phyloP scores from a whole-genome alignment of 805 yeast species.

The Ogataea methylovora region DNA sequence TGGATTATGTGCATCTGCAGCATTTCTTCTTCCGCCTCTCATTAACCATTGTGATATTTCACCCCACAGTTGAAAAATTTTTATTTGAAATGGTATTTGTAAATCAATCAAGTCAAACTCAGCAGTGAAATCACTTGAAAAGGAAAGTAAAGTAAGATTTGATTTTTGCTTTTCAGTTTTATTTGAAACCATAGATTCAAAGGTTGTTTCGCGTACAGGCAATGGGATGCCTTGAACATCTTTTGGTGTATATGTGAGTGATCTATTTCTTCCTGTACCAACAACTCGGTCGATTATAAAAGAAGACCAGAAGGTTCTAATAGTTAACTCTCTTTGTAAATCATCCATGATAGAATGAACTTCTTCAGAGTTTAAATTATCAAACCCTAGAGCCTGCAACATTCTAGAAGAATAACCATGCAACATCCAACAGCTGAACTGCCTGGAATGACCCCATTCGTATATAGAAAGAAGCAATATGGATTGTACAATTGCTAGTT shows the following conservation, averaged over 20 bases:
- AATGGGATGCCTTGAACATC: slow-evolving; percentile 3
- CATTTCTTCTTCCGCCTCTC: slow-evolving; percentile 4
- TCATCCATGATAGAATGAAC: not conserved
- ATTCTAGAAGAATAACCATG: slow-evolving; percentile 5
- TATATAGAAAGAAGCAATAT: slow-evolving; percentile 3
- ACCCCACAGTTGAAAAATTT: slow-evolving; percentile 6
- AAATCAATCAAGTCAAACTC: slow-evolving; percentile 1
- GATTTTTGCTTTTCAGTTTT: too few species aligned
- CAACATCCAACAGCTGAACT: slow-evolving; percentile 7
- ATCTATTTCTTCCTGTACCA: slow-evolving; percentile 5
- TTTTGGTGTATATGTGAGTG: slow-evolving; percentile 1
- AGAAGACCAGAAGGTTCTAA: slow-evolving; percentile 7
- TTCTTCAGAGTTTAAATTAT: not conserved
- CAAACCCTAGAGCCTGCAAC: slow-evolving; percentile 5
- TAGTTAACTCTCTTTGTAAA: slow-evolving; percentile 2
- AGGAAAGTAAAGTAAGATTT: too few species aligned
- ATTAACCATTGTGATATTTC: slow-evolving; percentile 4
- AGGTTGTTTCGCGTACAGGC: slow-evolving; percentile 3
- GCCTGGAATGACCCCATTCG: slow-evolving; percentile 5
- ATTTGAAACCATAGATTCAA: too few species aligned
- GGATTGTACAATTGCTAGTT: slow-evolving; percentile 3
- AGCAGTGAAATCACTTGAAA: not conserved
- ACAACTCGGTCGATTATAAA: slow-evolving; percentile 5
- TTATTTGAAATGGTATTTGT: slow-evolving; percentile 1
- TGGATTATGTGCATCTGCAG: not conserved